Conservation (phyloP, 2,329 filamentous ascomycete genomes). For the Colletotrichum sublineola region DNA sequence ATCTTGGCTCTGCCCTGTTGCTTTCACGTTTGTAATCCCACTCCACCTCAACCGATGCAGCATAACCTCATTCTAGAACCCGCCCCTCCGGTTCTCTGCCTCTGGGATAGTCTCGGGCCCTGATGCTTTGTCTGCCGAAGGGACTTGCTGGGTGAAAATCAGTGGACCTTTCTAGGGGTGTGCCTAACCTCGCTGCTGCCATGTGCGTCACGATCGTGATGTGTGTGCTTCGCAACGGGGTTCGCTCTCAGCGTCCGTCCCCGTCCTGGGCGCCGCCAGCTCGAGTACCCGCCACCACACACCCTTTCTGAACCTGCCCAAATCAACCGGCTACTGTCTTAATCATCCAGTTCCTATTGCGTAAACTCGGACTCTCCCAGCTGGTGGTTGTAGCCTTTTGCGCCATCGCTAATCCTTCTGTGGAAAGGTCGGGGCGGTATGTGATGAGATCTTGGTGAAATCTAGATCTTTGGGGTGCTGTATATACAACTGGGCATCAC, state of each 20-base stretch:
- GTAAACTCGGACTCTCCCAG: constrained; percentile 2
- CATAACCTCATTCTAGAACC: constrained; percentile 4
- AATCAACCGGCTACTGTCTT: not conserved
- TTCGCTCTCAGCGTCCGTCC: not conserved
- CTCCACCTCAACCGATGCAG: not conserved
- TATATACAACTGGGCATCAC: constrained; percentile 9
- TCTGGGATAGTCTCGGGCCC: constrained; percentile 23
- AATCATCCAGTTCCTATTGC: constrained; percentile 16
- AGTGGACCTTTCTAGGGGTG: not conserved
- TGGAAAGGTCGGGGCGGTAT: constrained; percentile 2
- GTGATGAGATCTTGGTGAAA: not conserved
- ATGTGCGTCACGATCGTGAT: not conserved
- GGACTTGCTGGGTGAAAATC: not conserved
- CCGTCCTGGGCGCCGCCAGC: not conserved
- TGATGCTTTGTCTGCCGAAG: not conserved
- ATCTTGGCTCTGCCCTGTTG: constrained; percentile 7
- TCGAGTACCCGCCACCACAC: constrained; percentile 3
- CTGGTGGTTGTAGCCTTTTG: constrained; percentile 8
- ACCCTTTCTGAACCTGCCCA: constrained; percentile 3
- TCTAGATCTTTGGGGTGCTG: not conserved
- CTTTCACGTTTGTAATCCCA: constrained; percentile 6
- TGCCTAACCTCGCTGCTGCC: not conserved
- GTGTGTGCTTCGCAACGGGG: not conserved
- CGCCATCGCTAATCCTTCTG: constrained; percentile 11
- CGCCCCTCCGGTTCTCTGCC: constrained; percentile 1